Conservation (phyloP, 2,329 filamentous ascomycete genomes). For the Diaporthe citrichinensis region DNA sequence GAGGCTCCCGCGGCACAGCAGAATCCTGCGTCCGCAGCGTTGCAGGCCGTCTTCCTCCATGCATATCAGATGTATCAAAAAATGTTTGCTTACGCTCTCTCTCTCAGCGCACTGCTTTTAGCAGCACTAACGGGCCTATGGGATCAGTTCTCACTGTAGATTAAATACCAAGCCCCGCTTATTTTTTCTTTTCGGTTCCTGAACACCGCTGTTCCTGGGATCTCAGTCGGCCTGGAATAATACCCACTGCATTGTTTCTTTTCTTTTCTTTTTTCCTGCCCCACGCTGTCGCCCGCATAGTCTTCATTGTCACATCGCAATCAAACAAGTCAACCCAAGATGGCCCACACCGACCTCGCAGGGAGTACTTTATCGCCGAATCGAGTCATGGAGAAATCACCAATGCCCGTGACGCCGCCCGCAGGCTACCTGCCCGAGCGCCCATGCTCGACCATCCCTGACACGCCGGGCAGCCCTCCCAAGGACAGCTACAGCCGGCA, state of each 20-base stretch:
- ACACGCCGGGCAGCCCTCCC: slow-evolving; percentile 7
- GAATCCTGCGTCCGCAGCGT: slow-evolving; percentile 11
- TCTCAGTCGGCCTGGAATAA: background rate
- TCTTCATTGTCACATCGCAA: background rate
- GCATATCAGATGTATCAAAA: slow-evolving; percentile 25
- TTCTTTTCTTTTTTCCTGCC: too few relatives aligned
- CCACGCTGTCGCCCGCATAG: background rate
- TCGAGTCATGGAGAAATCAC: slow-evolving; percentile 35
- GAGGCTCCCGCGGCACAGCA: slow-evolving; percentile 20
- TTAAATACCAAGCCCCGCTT: slow-evolving; percentile 25
- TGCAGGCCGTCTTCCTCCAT: slow-evolving; percentile 14
- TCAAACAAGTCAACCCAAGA: background rate
- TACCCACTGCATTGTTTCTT: background rate
- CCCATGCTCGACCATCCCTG: slow-evolving; percentile 21
- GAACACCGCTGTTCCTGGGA: background rate
- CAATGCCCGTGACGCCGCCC: slow-evolving; percentile 22
- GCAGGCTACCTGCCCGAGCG: slow-evolving; percentile 38
- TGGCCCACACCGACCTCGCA: slow-evolving; percentile 1
- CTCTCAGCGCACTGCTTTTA: slow-evolving; percentile 11
- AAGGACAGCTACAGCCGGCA: slow-evolving; percentile 11
- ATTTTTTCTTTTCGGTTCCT: slow-evolving; percentile 3
- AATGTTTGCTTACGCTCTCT: background rate
- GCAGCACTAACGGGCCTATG: slow-evolving; percentile 7
- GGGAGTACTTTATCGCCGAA: background rate
- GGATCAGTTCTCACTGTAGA: background rate